These are phyloP conservation scores for Saccharomyces hybrid DNA, from an alignment of 1,139 yeast genomes.

Conservation along the genomic window DNA sequence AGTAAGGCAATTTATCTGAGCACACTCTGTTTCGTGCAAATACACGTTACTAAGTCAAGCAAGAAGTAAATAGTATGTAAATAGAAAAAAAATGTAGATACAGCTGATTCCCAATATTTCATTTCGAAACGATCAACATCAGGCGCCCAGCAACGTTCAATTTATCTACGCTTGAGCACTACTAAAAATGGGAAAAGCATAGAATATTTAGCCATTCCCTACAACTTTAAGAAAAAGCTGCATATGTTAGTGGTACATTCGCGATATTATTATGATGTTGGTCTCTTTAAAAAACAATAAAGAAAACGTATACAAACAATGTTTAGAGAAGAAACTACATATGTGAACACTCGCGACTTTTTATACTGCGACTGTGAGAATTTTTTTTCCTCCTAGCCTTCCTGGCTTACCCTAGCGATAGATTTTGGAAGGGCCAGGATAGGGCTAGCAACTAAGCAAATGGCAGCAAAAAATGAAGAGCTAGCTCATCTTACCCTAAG, in stretches of 20 bases:
- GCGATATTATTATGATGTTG: slow-evolving; percentile 26
- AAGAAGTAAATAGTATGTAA: not conserved
- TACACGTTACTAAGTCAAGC: too few relatives aligned
- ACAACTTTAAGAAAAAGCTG: slow-evolving; percentile 8
- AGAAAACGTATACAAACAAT: not conserved
- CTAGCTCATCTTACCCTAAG: too few relatives aligned
- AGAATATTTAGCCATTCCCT: slow-evolving; percentile 12
- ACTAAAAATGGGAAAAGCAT: slow-evolving; percentile 19
- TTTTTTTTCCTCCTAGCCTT: not conserved
- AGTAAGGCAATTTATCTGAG: too few relatives aligned
- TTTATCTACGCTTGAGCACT: slow-evolving; percentile 30
- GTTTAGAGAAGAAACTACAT: too few relatives aligned
- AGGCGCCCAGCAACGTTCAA: slow-evolving; percentile 40
- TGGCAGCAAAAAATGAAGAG: too few relatives aligned
- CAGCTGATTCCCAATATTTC: slow-evolving; percentile 39
- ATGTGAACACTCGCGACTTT: not conserved
- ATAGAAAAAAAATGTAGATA: slow-evolving; percentile 26
- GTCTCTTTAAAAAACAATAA: slow-evolving; percentile 5
- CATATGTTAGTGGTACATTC: slow-evolving; percentile 9
- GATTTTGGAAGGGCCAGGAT: not conserved
- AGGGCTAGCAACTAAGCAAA: not conserved
- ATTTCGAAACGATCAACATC: slow-evolving; percentile 32
- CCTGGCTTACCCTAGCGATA: not conserved
- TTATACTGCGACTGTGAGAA: not conserved
- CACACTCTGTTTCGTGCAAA: too few relatives aligned